Percentiles rank a stretch among this genome's conserved stretches.
These are phyloP conservation scores for Agastache rugosa DNA, from an alignment of 257 asterid species.

Conservation along the genomic window DNA sequence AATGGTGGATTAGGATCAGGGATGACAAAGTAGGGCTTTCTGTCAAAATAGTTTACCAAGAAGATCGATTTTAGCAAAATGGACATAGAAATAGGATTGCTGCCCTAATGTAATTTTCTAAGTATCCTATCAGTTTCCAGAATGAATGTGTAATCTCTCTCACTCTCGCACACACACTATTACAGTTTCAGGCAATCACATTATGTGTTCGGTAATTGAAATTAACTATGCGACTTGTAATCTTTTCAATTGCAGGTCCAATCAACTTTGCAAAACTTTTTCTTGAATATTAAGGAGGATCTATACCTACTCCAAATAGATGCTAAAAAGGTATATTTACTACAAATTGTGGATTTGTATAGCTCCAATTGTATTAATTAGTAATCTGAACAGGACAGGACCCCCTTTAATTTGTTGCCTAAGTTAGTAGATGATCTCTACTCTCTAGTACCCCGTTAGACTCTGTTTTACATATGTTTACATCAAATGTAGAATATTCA, in stretches of 20 bases:
- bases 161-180: not conserved
- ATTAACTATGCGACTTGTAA: not conserved
- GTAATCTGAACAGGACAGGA: constrained; percentile 1
- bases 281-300: constrained; percentile 57
- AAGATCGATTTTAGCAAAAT: constrained; percentile 13
- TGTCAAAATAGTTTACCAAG: not conserved
- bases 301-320: constrained; percentile 77
- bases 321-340: constrained; percentile 57
- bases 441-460: not conserved
- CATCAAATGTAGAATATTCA: not conserved
- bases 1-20: constrained; percentile 11
- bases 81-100: not conserved
- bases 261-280: constrained; percentile 66
- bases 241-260: constrained; percentile 62
- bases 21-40: not conserved
- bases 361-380: not conserved
- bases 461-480: not conserved
- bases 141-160: not conserved
- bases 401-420: not conserved
- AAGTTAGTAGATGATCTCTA: not conserved
- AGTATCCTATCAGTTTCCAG: not conserved
- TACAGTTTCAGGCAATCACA: constrained; percentile 1
- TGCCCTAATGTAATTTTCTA: not conserved
- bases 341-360: not conserved
- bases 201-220: not conserved